Percentiles rank a stretch among this genome's conserved stretches.
Evolutionary conservation across 768 basidiomycete genomes (phyloP).

Genomic region (Tricholoma bakamatsutake): DNA sequence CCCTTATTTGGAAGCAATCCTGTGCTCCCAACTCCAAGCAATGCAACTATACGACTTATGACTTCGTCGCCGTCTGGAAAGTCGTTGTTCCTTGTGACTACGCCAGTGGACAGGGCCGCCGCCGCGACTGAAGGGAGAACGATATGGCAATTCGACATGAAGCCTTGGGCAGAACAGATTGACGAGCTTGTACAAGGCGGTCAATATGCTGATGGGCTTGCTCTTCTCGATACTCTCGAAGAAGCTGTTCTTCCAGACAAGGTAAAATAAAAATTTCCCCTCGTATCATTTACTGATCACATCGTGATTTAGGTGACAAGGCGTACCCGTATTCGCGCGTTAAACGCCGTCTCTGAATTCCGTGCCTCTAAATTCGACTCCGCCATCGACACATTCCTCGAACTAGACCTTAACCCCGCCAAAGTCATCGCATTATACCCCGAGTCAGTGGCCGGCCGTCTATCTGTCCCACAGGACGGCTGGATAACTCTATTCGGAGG

Average conservation of each 20-base stretch:
- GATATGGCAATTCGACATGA: slow-evolving; percentile 72
- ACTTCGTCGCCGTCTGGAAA: slow-evolving; percentile 47
- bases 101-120: slow-evolving; percentile 65
- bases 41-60: slow-evolving; percentile 59
- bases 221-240: slow-evolving; percentile 68
- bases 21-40: slow-evolving; percentile 23
- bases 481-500: slow-evolving; percentile 90
- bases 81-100: slow-evolving; percentile 59
- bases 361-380: slow-evolving; percentile 58
- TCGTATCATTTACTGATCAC: slow-evolving; percentile 5
- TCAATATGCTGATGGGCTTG: slow-evolving; percentile 73
- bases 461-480: slow-evolving; percentile 58
- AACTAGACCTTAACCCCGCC: slow-evolving; percentile 88
- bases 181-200: slow-evolving; percentile 74
- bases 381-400: slow-evolving; percentile 84
- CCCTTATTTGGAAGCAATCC: slow-evolving; percentile 23
- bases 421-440: slow-evolving; percentile 91
- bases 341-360: slow-evolving; percentile 80
- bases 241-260: slow-evolving; percentile 55
- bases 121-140: slow-evolving; percentile 67
- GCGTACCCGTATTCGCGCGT: slow-evolving; percentile 53
- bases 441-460: slow-evolving; percentile 69
- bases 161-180: slow-evolving; percentile 73
- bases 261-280: slow-evolving; percentile 27
- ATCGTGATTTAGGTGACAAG: slow-evolving; percentile 42